Evolutionary conservation across 23 red algal genomes (phyloP), one percentile per base, ranked within the genome.

Genomic region (Gracilaria vermiculophylla): DNA sequence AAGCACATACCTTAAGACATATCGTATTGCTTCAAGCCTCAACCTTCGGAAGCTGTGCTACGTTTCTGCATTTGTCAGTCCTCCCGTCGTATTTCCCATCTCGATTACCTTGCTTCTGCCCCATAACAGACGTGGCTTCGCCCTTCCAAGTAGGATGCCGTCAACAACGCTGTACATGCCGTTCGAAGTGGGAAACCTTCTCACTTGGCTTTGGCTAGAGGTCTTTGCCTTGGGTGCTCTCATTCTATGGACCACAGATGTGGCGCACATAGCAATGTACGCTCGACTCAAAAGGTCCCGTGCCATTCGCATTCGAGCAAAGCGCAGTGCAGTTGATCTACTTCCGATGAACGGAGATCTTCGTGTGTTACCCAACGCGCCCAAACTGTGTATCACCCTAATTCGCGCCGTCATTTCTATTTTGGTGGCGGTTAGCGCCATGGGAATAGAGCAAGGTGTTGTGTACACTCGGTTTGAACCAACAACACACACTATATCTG

Each of bases 191-290:
- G 71, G 71, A n/a, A 76, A 76, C 39, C 13, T 76, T 14, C 5
- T 76, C 42, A n/a, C 50, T 27, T 76, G 71, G 71, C 23, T 76
- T 7, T 76, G 71, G 71, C 27, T 76, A 3, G 71, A 76, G 23
- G 71, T 76, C 5, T 41, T 76, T 14, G 71, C 71, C 34, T 41
- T 76, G 20, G 71, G 37, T 9, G 34, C 37, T 47, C 37, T 76
- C 20, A 49, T 76, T 49, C 8, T 76, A 13, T 76, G 71, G 71
- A 76, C 71, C 16, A 76, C 71, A 6, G 32, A 76, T 31, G 3
- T n/a, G 11, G 71, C 71, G 2, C 6, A 31, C 8, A 54, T 76
- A 14, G 8, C 8, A 5, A 31, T 54, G 45, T 14, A 2, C n/a
- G 3, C 50, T 9, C 10, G 19, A 6, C 21, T 47, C 8, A 76